These are phyloP conservation scores for Starmerella vitae DNA, from an alignment of 805 yeast species.

Conservation along the genomic window DNA sequence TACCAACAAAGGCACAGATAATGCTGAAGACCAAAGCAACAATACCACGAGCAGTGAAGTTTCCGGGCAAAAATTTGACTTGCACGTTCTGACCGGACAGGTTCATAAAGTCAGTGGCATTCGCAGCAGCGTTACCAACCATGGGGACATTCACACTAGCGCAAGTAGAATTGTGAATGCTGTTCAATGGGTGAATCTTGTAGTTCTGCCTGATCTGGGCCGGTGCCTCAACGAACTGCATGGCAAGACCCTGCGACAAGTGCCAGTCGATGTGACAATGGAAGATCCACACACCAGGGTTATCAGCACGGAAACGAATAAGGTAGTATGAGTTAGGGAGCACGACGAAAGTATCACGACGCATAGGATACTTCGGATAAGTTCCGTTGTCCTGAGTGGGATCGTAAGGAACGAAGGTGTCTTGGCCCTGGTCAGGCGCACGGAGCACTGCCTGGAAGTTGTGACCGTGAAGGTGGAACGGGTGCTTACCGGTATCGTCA, in stretches of 20 bases:
- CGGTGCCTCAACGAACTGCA: constrained; percentile 77
- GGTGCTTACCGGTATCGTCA: constrained; percentile 83
- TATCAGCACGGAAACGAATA: constrained; percentile 75
- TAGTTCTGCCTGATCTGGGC: constrained; percentile 40
- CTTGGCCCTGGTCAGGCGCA: constrained; percentile 39
- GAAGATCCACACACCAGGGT: constrained; percentile 98
- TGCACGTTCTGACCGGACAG: constrained; percentile 67
- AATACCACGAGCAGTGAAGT: constrained; percentile 90
- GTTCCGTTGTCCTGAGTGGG: constrained; percentile 35
- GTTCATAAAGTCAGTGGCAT: constrained; percentile 46
- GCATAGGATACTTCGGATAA: constrained; percentile 64
- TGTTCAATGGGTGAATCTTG: constrained; percentile 37
- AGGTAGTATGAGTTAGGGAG: constrained; percentile 77
- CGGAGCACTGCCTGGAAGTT: constrained; percentile 71
- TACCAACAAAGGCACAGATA: constrained; percentile 73
- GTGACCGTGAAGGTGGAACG: constrained; percentile 96
- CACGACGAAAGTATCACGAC: constrained; percentile 69
- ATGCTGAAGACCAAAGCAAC: constrained; percentile 88
- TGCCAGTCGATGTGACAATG: constrained; percentile 99
- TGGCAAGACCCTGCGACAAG: constrained; percentile 82
- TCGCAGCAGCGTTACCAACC: constrained; percentile 85
- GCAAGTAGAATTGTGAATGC: constrained; percentile 50
- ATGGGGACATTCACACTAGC: constrained; percentile 37
- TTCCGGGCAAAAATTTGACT: constrained; percentile 52
- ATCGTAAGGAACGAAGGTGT: constrained; percentile 45